These are phyloP conservation scores for Torrubiella hemipterigena DNA, from an alignment of 2,329 filamentous ascomycete genomes.

Conservation along the genomic window DNA sequence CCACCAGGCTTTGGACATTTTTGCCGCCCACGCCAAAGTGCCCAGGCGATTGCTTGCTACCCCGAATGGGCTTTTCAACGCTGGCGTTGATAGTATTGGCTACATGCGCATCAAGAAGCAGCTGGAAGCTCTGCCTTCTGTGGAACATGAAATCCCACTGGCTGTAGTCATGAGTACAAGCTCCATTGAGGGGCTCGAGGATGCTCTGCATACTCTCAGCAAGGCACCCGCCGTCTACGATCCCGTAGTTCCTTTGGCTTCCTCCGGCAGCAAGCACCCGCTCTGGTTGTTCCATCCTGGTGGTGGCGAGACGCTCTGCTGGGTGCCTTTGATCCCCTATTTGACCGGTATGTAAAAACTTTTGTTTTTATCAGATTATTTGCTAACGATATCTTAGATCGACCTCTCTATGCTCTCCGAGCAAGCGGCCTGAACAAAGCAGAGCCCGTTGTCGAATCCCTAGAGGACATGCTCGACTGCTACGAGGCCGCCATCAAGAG, in stretches of 20 bases:
- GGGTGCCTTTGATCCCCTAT: conserved; percentile 23
- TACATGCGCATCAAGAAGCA: conserved; percentile 24
- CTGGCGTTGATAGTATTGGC: too few species aligned
- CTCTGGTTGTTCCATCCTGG: conserved; percentile 29
- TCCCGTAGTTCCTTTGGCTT: conserved; percentile 22
- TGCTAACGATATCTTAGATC: conserved; percentile 23
- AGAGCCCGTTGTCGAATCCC: conserved; percentile 21
- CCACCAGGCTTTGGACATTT: conserved; percentile 26
- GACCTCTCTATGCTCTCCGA: conserved; percentile 34
- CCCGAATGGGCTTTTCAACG: too few species aligned
- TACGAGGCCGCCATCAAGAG: conserved; percentile 28
- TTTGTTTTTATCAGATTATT: too few species aligned
- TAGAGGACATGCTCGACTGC: conserved; percentile 24
- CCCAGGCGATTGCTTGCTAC: too few species aligned
- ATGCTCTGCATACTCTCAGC: background rate
- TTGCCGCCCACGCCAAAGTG: too few species aligned
- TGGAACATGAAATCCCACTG: conserved; percentile 16
- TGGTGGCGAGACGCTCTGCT: conserved; percentile 28
- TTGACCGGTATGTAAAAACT: too few species aligned
- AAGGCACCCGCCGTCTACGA: conserved; percentile 11
- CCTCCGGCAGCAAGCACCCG: conserved; percentile 19
- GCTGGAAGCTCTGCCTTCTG: conserved; percentile 13
- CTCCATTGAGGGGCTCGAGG: conserved; percentile 8
- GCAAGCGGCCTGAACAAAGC: conserved; percentile 28
- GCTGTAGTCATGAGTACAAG: conserved; percentile 23